Evolutionary conservation across 352 stramenopile species (phyloP).

Genomic region (Phytophthora boehmeriae): DNA sequence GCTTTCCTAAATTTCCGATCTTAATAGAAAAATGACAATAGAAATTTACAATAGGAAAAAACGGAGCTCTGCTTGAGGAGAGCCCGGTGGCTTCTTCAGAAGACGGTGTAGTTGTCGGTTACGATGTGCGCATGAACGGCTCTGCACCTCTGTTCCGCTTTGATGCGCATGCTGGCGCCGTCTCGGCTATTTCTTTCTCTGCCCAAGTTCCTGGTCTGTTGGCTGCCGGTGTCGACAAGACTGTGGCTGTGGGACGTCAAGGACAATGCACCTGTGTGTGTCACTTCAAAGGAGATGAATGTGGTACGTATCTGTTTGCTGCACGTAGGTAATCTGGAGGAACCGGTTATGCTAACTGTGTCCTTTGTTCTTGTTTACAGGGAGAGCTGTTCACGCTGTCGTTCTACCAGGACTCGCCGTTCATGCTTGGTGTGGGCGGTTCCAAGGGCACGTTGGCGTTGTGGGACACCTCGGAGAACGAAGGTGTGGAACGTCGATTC

Average conservation of each 20-base stretch:
- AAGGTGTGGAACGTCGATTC: conserved; percentile 85
- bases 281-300: conserved; percentile 93
- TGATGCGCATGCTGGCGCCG: conserved; percentile 89
- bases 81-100: conserved; percentile 93
- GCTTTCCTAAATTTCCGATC: too few species aligned
- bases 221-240: conserved; percentile 97
- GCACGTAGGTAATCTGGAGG: conserved; percentile 4
- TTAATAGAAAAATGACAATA: too few species aligned
- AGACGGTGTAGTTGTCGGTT: conserved; percentile 94
- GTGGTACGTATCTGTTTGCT: conserved; percentile 64
- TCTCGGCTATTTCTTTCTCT: conserved; percentile 88
- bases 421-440: conserved; percentile 90
- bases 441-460: conserved; percentile 88
- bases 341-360: conserved; percentile 7
- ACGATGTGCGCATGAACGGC: conserved; percentile 96
- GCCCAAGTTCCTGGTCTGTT: conserved; percentile 92
- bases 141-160: conserved; percentile 92
- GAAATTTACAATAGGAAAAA: too few species aligned
- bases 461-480: conserved; percentile 91
- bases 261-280: conserved; percentile 69
- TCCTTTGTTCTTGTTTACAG: conserved; percentile 35
- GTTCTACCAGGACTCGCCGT: conserved; percentile 91
- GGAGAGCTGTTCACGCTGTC: conserved; percentile 91
- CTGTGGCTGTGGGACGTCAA: conserved; percentile 96
- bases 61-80: too few species aligned